Evolutionary conservation across 1,139 yeast species (phyloP), one percentile per base, ranked within the genome.

Genomic region (Geotrichum klebahnii): DNA sequence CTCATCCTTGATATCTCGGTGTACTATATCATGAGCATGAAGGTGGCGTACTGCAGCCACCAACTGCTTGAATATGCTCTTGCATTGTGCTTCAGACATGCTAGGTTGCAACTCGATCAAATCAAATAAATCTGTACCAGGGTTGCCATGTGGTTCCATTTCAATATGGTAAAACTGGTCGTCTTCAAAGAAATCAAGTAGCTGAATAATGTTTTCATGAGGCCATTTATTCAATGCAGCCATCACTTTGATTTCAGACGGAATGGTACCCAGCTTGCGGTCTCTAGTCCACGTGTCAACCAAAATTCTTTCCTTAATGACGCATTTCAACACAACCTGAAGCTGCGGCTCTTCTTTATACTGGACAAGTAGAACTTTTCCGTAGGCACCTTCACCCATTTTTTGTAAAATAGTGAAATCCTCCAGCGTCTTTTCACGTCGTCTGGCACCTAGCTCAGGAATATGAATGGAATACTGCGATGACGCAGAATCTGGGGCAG

Each of bases 251-350:
- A 92, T 92, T 66, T 92, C 98, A 16, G 92, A 82, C 0, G 98
- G 97, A 29, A 92, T 85, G 0, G 96, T 90, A 3, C 98, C 98
- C 38, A 90, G 71, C 55, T 78, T 79, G 20, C 96, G 77, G 66
- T 92, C 97, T 51, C 97, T 74, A 1, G 89, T 95, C 98, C 98
- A 92, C 0, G 97, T 88, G 66, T 92, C 98, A 6, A 92, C 97
- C 61, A 92, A 72, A 59, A 92, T 92, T 50, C 96, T 78, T 59
- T 89, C 96, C 63, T 92, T 92, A 62, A 87, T 86, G 44, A 92
- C 92, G 59, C 95, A 82, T 66, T 92, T 92, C 56, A 92, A 78
- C 12, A 90, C 89, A 34, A 89, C 82, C 54, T 76, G 78, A 62
- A 86, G 83, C 14, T 64, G 60, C 0, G 79, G 76, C 56, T 82